Evolutionary conservation across 2,329 filamentous ascomycete species (phyloP).

Genomic region (Tolypocladium pustulatum): DNA sequence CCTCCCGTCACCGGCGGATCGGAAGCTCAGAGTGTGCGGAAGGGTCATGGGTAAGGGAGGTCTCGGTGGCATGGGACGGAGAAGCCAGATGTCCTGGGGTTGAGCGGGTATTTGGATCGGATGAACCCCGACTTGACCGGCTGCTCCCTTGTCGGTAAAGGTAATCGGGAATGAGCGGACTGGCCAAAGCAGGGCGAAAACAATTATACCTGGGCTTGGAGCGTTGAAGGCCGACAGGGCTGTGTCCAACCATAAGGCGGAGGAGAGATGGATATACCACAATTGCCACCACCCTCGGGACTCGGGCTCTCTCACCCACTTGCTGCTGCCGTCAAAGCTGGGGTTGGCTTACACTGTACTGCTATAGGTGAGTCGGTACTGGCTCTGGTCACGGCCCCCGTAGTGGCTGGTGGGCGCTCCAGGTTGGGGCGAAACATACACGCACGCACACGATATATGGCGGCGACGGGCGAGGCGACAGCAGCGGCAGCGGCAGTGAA

Average conservation of each 20-base stretch:
- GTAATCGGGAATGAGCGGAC: background rate
- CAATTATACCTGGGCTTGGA: background rate
- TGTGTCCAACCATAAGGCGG: background rate
- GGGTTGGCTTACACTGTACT: background rate
- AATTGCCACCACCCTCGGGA: background rate
- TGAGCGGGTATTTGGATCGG: background rate
- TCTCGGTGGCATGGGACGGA: background rate
- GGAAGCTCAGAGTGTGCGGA: background rate
- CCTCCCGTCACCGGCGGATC: background rate
- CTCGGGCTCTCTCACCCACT: background rate
- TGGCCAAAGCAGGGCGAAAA: background rate
- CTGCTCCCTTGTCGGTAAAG: background rate
- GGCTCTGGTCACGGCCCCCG: background rate
- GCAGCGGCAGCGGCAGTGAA: background rate
- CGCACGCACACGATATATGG: background rate
- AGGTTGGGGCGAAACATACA: background rate
- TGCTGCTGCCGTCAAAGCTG: background rate
- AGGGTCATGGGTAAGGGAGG: slow-evolving; percentile 1
- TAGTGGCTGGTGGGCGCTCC: background rate
- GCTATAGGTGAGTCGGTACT: background rate
- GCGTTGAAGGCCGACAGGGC: background rate
- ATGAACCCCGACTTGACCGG: background rate
- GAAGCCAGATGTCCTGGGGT: background rate
- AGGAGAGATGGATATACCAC: background rate
- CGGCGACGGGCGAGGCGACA: background rate